Base-by-base conservation (phyloP, 2,329 filamentous ascomycete species). In the Colletotrichum musae region DNA sequence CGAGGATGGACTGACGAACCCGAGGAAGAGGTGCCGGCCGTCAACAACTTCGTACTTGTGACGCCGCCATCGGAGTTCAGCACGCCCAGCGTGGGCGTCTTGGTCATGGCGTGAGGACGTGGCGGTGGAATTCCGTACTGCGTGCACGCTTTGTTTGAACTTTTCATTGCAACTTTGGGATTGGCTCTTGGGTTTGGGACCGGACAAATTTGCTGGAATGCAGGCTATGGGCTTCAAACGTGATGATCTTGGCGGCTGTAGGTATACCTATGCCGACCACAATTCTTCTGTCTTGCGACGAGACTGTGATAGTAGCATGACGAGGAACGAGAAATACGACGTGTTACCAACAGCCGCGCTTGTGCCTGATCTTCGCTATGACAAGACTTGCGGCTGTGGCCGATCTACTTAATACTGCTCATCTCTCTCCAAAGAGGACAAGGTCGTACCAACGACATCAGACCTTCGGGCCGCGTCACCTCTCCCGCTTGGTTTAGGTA, bases 1-100 rank as follows among this genome's bases (percentile, higher is more conserved):
- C 83, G 90, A 68, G 89, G 89, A 3, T 94, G 92, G 92, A 87
- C 84, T 0, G 85, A 89, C 58, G 84, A 84, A 6, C 80, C 81
- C 0, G 82, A 86, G 16, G 83, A 84, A 7, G 73, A 77, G 5
- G 72, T 74, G 2, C 70, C 70, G 24, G 51, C 36, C n/a, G 62
- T 36, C 50, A 59, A 28, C 43, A 56, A 61, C n/a, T 36, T 69
- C 32, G 68, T 63, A 5, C 28, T 64, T 45, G 60, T 69, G 39
- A 45, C 68, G 21, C 58, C 68, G 36, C 50, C 57, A 12, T 32
- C 58, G 4, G 68, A 68, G 16, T 53, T 70, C 6, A 68, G 36
- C 24, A 51, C 53, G 45, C 56, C 68, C 13, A 67, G 32, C 13
- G 56, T 68, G 54, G 67, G 68, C 28, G 68, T 72, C 16, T 39